These are phyloP conservation scores for Cryptosporidium andersoni DNA, from an alignment of 169 alveolate genomes.

Conservation along the genomic window DNA sequence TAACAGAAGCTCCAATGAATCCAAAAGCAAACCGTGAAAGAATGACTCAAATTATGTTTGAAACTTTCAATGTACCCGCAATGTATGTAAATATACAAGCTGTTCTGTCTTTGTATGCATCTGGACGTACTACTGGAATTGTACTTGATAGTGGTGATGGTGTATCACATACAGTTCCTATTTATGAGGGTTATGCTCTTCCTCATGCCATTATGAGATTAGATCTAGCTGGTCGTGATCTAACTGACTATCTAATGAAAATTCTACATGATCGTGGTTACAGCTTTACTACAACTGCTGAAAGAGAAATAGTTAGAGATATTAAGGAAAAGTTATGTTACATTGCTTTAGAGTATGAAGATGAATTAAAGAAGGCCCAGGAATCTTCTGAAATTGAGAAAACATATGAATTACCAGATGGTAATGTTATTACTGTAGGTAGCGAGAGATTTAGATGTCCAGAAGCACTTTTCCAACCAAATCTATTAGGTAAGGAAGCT, in stretches of 20 bases:
- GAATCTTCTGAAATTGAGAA: slow-evolving; percentile 91
- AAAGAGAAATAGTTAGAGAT: slow-evolving; percentile 96
- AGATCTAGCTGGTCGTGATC: slow-evolving; percentile 98
- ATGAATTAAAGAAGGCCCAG: slow-evolving; percentile 89
- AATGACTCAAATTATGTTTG: slow-evolving; percentile 97
- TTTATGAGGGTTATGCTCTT: slow-evolving; percentile 98
- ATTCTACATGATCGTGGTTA: slow-evolving; percentile 95
- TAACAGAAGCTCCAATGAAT: slow-evolving; percentile 98
- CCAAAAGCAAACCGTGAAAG: slow-evolving; percentile 96
- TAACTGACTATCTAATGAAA: slow-evolving; percentile 93
- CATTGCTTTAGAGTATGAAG: slow-evolving; percentile 95
- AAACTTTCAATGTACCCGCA: slow-evolving; percentile 97
- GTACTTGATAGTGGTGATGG: slow-evolving; percentile 99
- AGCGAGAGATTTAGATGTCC: slow-evolving; percentile 97
- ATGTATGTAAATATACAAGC: slow-evolving; percentile 98
- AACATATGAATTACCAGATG: slow-evolving; percentile 98
- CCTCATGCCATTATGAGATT: slow-evolving; percentile 96
- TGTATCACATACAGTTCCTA: slow-evolving; percentile 98
- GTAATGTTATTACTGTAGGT: slow-evolving; percentile 93
- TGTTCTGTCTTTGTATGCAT: slow-evolving; percentile 96
- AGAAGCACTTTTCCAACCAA: slow-evolving; percentile 96
- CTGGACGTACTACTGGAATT: slow-evolving; percentile 99
- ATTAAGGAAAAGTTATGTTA: slow-evolving; percentile 97
- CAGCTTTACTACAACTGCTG: slow-evolving; percentile 96
- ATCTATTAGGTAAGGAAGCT: slow-evolving; percentile 91